Base-by-base conservation (phyloP, 179 eudicot genomes). In the Nepenthes alata region DNA sequence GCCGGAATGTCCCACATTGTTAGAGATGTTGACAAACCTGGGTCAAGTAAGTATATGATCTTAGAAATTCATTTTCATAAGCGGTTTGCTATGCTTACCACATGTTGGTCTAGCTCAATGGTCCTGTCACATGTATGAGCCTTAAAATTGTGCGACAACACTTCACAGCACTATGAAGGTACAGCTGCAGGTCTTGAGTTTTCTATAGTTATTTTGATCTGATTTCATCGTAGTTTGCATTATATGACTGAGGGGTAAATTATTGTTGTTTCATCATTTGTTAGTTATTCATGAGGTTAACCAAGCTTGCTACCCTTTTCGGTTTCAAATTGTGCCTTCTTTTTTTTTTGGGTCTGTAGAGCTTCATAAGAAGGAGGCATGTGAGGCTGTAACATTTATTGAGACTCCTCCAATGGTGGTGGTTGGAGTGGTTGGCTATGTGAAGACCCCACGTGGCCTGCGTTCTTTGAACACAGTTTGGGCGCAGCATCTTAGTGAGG, bases 1-100 rank as follows among this genome's bases (percentile, higher is more conserved):
- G 91, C 97, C 72, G 97, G 97, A 55, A 89, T 89, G 97, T 85
- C 97, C 6, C 97, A 89, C 67, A 85, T 89, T 72, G 91, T 89
- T 39, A 79, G 95, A 61, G 97, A 89, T 67, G 97, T 89, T 7
- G 97, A 89, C 45, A 89, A 89, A 70, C 97, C 97, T 1, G 97
- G 97, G 37, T 89, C 97, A 68, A 89, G 97, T 89, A 64, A 71
- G 86, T 60, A 2, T 3, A 4, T 16, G 6, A 1, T 55, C 16
- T 7, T 41, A 11, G 35, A 38, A 25, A 0, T 2, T 1, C 4
- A 12, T 34, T 6, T 14, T 60, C 6, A 37, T 2, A 6, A 6
- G 2, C 2, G 9, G 45, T 2, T 3, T 12, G 45, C 45, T 2
- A 7, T 41, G 45, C 45, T 4, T 41, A 2, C 5, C 8, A 4